Percentiles rank a stretch among this genome's conserved stretches.
These are phyloP conservation scores for Tricholoma matsutake DNA, from an alignment of 768 basidiomycete genomes.

Conservation along the genomic window DNA sequence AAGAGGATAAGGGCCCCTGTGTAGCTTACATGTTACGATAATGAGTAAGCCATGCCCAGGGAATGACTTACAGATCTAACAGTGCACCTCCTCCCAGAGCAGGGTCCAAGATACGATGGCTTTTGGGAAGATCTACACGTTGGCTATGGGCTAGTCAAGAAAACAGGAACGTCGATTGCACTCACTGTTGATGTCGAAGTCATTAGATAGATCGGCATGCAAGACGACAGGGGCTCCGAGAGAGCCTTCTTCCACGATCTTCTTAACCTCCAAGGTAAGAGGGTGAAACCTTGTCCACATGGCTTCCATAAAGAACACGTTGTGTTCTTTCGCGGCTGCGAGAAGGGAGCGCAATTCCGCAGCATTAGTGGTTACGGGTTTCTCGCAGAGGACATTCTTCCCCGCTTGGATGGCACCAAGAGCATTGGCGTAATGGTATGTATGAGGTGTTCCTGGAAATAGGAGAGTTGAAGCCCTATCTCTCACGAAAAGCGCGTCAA, in stretches of 20 bases:
- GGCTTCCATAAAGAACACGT: slow-evolving; percentile 90
- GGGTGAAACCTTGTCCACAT: slow-evolving; percentile 87
- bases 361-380: slow-evolving; percentile 77
- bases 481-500: neutral
- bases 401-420: slow-evolving; percentile 71
- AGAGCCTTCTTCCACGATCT: slow-evolving; percentile 56
- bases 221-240: slow-evolving; percentile 66
- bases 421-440: slow-evolving; percentile 76
- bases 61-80: slow-evolving; percentile 67
- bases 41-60: neutral
- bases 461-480: neutral
- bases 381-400: slow-evolving; percentile 88
- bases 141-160: neutral
- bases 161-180: slow-evolving; percentile 1
- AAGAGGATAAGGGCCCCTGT: slow-evolving; percentile 77
- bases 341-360: slow-evolving; percentile 75
- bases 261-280: slow-evolving; percentile 59
- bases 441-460: slow-evolving; percentile 73
- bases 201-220: slow-evolving; percentile 73
- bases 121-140: slow-evolving; percentile 55
- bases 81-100: slow-evolving; percentile 78
- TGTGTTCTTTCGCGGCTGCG: slow-evolving; percentile 68
- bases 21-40: slow-evolving; percentile 4
- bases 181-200: slow-evolving; percentile 67
- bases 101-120: slow-evolving; percentile 78